These are phyloP conservation scores for Penicillium occitanis DNA, from an alignment of 2,329 filamentous ascomycete genomes.

Conservation along the genomic window DNA sequence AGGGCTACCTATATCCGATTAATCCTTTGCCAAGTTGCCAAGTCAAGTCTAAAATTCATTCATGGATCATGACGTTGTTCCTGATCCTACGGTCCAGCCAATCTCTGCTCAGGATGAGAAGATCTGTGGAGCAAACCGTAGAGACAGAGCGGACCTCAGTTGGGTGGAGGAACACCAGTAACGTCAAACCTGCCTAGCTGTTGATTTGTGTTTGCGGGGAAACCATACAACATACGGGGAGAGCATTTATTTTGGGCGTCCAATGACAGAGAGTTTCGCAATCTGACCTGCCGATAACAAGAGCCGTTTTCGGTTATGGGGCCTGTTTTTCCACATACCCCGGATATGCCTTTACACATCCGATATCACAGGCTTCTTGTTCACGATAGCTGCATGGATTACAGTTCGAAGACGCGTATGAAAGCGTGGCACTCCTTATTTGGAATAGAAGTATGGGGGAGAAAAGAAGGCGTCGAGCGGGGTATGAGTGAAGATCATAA, in stretches of 20 bases:
- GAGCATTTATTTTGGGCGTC: background rate
- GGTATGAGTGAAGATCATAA: background rate
- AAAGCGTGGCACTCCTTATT: background rate
- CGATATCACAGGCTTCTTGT: background rate
- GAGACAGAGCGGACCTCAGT: background rate
- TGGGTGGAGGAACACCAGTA: background rate
- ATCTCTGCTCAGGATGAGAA: background rate
- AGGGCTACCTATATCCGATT: background rate
- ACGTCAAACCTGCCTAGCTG: background rate
- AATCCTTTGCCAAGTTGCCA: background rate
- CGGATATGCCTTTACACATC: background rate
- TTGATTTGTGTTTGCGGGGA: background rate
- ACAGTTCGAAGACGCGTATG: background rate
- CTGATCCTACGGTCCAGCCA: background rate
- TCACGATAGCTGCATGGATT: background rate
- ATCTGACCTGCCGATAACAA: background rate
- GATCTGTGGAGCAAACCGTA: background rate
- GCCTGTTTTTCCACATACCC: background rate
- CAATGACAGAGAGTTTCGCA: background rate
- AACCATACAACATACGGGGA: background rate
- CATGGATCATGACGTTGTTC: background rate
- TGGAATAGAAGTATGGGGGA: background rate
- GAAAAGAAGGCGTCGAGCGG: background rate
- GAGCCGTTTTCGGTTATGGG: background rate
- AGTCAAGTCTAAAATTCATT: background rate